Evolutionary conservation across 2,329 filamentous ascomycete genomes (phyloP).

Genomic region (Thermothelomyces thermophilus): DNA sequence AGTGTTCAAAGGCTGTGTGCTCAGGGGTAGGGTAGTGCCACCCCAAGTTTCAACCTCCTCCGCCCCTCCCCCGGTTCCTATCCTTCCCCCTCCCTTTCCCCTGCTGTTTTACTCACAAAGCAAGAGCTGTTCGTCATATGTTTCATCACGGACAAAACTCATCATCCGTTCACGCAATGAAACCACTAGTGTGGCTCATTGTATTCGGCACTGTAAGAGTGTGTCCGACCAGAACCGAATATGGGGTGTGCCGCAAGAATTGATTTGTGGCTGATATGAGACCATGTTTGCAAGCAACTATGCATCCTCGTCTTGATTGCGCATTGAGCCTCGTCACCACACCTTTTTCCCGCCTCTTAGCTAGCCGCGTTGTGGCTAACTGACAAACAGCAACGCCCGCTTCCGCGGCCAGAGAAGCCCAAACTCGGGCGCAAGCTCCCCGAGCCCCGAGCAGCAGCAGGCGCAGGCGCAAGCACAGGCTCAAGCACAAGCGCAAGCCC

Average conservation of each 20-base stretch:
- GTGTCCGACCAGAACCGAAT: background rate
- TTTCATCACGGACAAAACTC: background rate
- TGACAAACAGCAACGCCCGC: constrained; percentile 22
- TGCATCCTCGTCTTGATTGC: background rate
- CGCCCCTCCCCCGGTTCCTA: too few relatives aligned
- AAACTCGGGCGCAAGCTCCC: constrained; percentile 20
- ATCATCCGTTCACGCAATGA: background rate
- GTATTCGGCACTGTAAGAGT: background rate
- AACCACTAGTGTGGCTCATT: constrained; percentile 5
- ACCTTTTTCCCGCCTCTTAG: background rate
- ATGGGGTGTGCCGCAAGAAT: background rate
- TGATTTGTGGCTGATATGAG: background rate
- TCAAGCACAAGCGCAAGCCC: constrained; percentile 13
- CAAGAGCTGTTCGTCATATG: background rate
- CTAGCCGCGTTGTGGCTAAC: constrained; percentile 10
- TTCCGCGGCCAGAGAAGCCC: constrained; percentile 25
- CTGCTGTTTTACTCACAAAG: constrained; percentile 1
- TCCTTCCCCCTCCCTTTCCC: too few relatives aligned
- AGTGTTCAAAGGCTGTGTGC: background rate
- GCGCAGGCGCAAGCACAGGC: constrained; percentile 26
- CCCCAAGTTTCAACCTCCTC: too few relatives aligned
- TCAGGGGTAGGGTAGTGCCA: constrained; percentile 7
- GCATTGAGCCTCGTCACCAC: background rate
- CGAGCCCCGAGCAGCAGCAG: constrained; percentile 15
- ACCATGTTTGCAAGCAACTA: background rate